Evolutionary conservation across 164 flowering plant genomes (phyloP).

Genomic region (Annona cherimola): DNA sequence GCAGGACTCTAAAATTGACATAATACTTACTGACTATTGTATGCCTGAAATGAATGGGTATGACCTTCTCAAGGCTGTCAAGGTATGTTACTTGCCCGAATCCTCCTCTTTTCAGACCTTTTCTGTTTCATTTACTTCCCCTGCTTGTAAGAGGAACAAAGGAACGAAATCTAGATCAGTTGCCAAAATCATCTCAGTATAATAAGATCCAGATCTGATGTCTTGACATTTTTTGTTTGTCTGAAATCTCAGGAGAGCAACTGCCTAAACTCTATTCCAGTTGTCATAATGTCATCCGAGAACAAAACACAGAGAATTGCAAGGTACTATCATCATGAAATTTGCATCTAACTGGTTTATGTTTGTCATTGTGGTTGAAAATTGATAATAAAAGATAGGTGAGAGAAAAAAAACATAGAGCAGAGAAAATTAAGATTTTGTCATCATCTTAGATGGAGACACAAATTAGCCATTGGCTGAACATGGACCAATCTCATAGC

Average conservation of each 20-base stretch:
- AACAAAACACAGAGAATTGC: slow-evolving; percentile 22
- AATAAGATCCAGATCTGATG: neutral
- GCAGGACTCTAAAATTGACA: slow-evolving; percentile 25
- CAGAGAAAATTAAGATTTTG: neutral
- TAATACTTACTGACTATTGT: slow-evolving; percentile 28
- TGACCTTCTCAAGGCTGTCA: slow-evolving; percentile 23
- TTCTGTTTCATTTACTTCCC: neutral
- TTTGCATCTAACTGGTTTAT: neutral
- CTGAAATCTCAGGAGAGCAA: slow-evolving; percentile 19
- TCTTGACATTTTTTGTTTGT: neutral
- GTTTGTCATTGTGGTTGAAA: too few relatives aligned
- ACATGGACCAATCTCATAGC: neutral
- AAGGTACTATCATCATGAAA: slow-evolving; percentile 14
- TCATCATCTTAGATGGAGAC: neutral
- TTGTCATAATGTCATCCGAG: slow-evolving; percentile 30
- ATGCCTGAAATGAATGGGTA: slow-evolving; percentile 30
- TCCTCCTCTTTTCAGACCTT: neutral
- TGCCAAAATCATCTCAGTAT: neutral
- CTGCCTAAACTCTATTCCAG: slow-evolving; percentile 23
- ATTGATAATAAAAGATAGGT: too few relatives aligned
- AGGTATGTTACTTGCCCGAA: slow-evolving; percentile 10
- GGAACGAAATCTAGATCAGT: neutral
- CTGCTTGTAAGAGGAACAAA: neutral
- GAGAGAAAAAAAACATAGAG: too few relatives aligned
- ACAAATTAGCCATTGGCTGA: neutral